Conservation (phyloP, 352 stramenopile genomes). For the Phytophthora citrophthora region DNA sequence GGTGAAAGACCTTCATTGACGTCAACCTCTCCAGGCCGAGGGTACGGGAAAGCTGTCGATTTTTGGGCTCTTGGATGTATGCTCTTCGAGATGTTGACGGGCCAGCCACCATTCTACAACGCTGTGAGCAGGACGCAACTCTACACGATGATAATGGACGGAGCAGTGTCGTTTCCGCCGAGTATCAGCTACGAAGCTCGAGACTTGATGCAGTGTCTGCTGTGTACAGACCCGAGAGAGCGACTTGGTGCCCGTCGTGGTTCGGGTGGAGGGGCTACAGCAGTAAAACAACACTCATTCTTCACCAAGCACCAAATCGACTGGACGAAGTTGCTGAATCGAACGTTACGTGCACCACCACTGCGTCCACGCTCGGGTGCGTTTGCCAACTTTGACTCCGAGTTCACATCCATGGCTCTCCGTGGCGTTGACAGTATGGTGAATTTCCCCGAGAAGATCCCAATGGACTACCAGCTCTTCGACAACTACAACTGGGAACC, state of each 20-base stretch:
- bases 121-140: conserved; percentile 65
- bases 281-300: conserved; percentile 73
- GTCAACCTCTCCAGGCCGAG: conserved; percentile 35
- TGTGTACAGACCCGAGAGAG: conserved; percentile 58
- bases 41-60: conserved; percentile 89
- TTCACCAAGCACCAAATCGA: conserved; percentile 70
- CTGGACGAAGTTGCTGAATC: conserved; percentile 57
- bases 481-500: conserved; percentile 89
- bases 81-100: conserved; percentile 92
- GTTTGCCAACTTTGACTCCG: conserved; percentile 86
- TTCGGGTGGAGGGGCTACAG: conserved; percentile 34
- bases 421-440: conserved; percentile 74
- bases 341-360: conserved; percentile 52
- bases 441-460: conserved; percentile 76
- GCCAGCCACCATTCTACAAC: conserved; percentile 86
- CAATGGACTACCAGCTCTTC: conserved; percentile 85
- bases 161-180: conserved; percentile 52
- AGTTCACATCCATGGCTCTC: conserved; percentile 88
- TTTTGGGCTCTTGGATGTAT: conserved; percentile 90
- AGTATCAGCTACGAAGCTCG: conserved; percentile 56
- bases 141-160: conserved; percentile 67
- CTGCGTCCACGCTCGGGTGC: conserved; percentile 71
- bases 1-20: conserved; percentile 34
- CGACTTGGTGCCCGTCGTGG: conserved; percentile 56
- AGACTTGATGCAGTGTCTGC: conserved; percentile 58